A percentile compares a stretch with the other conserved stretches of the same genome.
Evolutionary conservation across 352 stramenopile species (phyloP).

Genomic region (Phytophthora crassamura): DNA sequence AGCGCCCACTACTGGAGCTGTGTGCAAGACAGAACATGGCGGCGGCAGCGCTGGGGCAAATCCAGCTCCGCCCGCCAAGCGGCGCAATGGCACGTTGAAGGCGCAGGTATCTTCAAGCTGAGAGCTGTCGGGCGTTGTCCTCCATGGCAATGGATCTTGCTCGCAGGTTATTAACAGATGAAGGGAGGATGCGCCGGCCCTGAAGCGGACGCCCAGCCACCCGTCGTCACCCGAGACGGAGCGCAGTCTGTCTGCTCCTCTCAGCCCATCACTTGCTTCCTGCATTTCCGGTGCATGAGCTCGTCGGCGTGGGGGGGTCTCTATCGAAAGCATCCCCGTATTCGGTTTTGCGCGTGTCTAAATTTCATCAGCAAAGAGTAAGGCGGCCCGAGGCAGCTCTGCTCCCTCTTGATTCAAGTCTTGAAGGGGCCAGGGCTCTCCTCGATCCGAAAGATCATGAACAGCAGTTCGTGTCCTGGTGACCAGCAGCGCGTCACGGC

Average conservation of each 20-base stretch:
- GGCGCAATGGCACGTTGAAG: conserved; percentile 13
- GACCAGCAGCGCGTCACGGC: conserved; percentile 20
- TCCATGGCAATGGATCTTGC: conserved; percentile 16
- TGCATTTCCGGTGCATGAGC: conserved; percentile 23
- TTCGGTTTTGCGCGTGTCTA: conserved; percentile 34
- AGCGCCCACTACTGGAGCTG: conserved; percentile 6
- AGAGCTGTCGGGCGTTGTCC: not conserved
- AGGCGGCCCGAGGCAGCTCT: no score
- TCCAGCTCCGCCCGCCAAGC: conserved; percentile 2
- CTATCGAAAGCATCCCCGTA: conserved; percentile 33
- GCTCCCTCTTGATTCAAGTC: not conserved
- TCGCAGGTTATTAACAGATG: conserved; percentile 24
- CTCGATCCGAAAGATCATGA: conserved; percentile 12
- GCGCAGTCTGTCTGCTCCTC: no score
- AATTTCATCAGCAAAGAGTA: conserved; percentile 2
- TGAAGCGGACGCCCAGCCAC: conserved; percentile 9
- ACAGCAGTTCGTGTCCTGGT: conserved; percentile 14
- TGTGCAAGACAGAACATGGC: conserved; percentile 11
- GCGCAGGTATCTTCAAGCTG: conserved; percentile 17
- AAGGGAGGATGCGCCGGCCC: conserved; percentile 30
- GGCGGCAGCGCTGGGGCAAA: conserved; percentile 11
- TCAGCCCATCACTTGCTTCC: not conserved
- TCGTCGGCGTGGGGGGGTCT: no score
- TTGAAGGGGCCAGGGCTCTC: not conserved
- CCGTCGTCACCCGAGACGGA: conserved; percentile 10